phyloP scores from a whole-genome alignment of 1,284 basidiomycete genomes.

The Pholiota adiposa region DNA sequence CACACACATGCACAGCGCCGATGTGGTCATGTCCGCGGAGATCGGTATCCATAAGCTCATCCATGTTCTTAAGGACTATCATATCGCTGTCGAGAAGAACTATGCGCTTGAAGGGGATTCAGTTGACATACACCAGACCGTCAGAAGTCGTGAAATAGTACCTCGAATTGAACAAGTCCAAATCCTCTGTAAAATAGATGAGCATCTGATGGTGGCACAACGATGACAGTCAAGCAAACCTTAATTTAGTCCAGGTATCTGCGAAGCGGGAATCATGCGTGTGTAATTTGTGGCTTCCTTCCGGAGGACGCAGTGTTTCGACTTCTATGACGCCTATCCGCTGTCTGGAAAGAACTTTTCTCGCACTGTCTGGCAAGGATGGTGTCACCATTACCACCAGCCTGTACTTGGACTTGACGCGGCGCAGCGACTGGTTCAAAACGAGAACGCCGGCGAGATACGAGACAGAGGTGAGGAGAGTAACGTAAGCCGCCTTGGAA shows the following conservation, averaged over 20 bases:
- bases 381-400: conserved; percentile 84
- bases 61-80: conserved; percentile 88
- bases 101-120: conserved; percentile 60
- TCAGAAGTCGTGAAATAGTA: conserved; percentile 34
- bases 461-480: conserved; percentile 44
- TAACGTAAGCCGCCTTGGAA: conserved; percentile 42
- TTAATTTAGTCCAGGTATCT: conserved; percentile 94
- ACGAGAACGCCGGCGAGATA: conserved; percentile 85
- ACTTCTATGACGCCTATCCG: conserved; percentile 66
- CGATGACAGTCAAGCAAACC: conserved; percentile 44
- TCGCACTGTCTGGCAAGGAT: conserved; percentile 57
- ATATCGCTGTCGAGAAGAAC: conserved; percentile 93
- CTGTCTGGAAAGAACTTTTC: conserved; percentile 55
- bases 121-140: not conserved
- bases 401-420: conserved; percentile 77
- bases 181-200: conserved; percentile 58
- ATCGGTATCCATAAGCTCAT: conserved; percentile 83
- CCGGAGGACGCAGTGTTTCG: conserved; percentile 60
- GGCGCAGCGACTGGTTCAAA: conserved; percentile 67
- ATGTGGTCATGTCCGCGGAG: conserved; percentile 70
- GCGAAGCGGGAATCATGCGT: conserved; percentile 68
- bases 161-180: conserved; percentile 77
- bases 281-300: conserved; percentile 51
- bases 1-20: conserved; percentile 87
- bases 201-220: not conserved